Evolutionary conservation across 345 rosid species (phyloP), one percentile per base, ranked within the genome.

Genomic region (Luvunga scandens): DNA sequence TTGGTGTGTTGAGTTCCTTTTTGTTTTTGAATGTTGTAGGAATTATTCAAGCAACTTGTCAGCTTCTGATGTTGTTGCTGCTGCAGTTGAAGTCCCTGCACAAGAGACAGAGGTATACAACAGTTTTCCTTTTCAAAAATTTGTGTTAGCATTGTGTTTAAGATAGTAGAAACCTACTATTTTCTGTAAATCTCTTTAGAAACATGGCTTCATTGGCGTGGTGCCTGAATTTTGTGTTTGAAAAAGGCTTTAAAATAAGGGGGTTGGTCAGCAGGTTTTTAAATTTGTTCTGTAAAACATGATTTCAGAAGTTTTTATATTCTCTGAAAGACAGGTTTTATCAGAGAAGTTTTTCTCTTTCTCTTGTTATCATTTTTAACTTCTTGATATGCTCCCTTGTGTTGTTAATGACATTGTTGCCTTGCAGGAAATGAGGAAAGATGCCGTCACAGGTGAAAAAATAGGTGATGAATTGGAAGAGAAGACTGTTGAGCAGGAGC

Each of bases 401-500:
- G 36, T 60, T 61, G 65, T 60, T 77, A 66, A 80, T 80, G 64
- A 10, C 38, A 31, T 75, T 71, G 45, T 63, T 87, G 28, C 48
- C 42, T 77, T 34, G 4, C 86, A 91, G 93, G 91, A 87, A 82
- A 83, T 83, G 7, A 79, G 65, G 82, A 89, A 83, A 74, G 87
- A 77, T 62, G 82, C 64, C 66, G 73, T 79, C 75, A 83, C 71
- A 71, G 77, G 80, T 80, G 93, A 89, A 82, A 88, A 79, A 65
- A 80, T 75, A 79, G 81, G 77, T 68, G 82, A 72, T 81, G 76
- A 81, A 65, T 64, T 71, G 57, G 94, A 92, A 77, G 99, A 91
- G 88, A 94, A 90, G 84, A 72, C 77, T 75, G 80, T 73, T 18
- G 95, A 86, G 77, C 97, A 94, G 72, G 98, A 96, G 84, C 95